Evolutionary conservation across 2,329 filamentous ascomycete species (phyloP), one percentile per base, ranked within the genome.

Genomic region (Trichophyton mentagrophytes): DNA sequence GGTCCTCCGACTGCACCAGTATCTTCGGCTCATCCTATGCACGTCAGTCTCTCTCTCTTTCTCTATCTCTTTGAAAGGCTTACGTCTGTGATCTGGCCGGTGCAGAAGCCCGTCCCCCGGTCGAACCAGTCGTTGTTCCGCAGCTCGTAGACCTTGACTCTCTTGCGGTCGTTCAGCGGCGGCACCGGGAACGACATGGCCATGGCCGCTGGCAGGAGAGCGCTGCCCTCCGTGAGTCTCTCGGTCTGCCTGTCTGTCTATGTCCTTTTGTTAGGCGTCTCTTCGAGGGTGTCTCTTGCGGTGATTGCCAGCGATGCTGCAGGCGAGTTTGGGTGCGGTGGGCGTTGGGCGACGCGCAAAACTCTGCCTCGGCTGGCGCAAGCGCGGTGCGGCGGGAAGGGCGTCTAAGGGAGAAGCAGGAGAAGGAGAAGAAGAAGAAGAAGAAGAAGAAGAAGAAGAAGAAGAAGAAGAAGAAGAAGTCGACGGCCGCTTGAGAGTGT

Each of bases 91-190:
- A 88, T 83, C 65, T 85, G 82, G 56, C 91, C 90, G 63, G 85
- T 89, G 74, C 93, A 97, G 75, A 96, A 96, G 64, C 93, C 93
- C 56, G 93, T 99, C 65, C 93, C 93, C 70, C 92, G 83, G 77
- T 99, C 93, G 73, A 92, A 96, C 93, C 93, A 99, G 84, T 97
- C 93, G 81, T 95, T 96, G 77, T 96, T 90, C 74, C 89, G 90
- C 70, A 99, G 83, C 79, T 97, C 93, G 76, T 99, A 99, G 73
- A 99, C 93, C 81, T 99, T 99, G 76, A 97, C 93, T 81, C 93
- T 72, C 70, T 78, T 79, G 69, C 76, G 77, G 72, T 78, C 77
- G 70, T 76, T 76, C 68, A 76, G 71, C 66, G 75, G 72, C 68
- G 76, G 74, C 66, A 75, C 69, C 67, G 75, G 75, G 72, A 76